Conservation (phyloP, 768 basidiomycete genomes). For the Tulasnella sp. region DNA sequence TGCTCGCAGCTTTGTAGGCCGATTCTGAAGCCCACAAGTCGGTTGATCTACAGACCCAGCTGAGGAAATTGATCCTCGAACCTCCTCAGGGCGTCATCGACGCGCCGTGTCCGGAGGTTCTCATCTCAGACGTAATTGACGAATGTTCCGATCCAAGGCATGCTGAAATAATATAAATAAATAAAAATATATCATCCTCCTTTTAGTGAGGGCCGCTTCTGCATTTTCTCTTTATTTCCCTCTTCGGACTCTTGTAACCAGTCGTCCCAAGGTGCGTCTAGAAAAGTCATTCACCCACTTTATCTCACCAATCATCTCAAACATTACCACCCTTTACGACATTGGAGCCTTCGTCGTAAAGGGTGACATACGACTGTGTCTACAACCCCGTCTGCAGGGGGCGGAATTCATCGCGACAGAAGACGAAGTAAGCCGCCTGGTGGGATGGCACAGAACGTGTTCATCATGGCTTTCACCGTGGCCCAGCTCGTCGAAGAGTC, state of each 20-base stretch:
- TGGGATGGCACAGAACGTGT: neutral
- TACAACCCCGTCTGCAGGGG: neutral
- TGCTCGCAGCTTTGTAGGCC: slow-evolving; percentile 14
- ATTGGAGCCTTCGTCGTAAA: slow-evolving; percentile 4
- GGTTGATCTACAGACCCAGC: slow-evolving; percentile 20
- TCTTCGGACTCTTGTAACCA: slow-evolving; percentile 28
- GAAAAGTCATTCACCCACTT: neutral
- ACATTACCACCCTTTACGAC: slow-evolving; percentile 9
- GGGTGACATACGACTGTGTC: slow-evolving; percentile 11
- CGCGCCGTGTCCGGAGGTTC: slow-evolving; percentile 19
- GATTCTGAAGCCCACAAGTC: slow-evolving; percentile 6
- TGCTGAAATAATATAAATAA: no score
- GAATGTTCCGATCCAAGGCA: slow-evolving; percentile 23
- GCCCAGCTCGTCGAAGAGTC: neutral
- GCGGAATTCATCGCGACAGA: neutral
- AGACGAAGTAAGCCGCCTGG: neutral
- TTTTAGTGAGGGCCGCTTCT: slow-evolving; percentile 19
- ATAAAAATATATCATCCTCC: slow-evolving; percentile 21
- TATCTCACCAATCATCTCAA: neutral
- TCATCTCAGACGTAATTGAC: slow-evolving; percentile 32
- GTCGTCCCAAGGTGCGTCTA: slow-evolving; percentile 22
- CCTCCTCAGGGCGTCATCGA: slow-evolving; percentile 1
- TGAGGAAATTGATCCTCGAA: slow-evolving; percentile 19
- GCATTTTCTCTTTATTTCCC: neutral
- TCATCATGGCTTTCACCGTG: slow-evolving; percentile 5